phyloP scores from a whole-genome alignment of 306 rosid genomes.

The Fragaria ananassa region DNA sequence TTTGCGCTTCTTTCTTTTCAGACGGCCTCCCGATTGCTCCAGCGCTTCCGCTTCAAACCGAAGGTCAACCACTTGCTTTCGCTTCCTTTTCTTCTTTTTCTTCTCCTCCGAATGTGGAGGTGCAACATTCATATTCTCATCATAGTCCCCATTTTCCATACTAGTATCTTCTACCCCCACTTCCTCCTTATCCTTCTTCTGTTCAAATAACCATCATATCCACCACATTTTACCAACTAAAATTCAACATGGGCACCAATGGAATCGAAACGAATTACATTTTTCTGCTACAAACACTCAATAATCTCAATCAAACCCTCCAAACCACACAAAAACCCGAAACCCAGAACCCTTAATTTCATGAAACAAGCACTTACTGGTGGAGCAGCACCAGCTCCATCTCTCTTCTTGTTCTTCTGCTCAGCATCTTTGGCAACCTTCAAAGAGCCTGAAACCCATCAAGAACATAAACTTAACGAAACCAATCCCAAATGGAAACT shows the following conservation, averaged over 20 bases:
- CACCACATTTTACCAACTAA: not conserved
- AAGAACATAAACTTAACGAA: not conserved
- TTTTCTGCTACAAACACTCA: not conserved
- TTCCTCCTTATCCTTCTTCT: constrained; percentile 38
- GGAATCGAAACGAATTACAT: not conserved
- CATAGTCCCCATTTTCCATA: constrained; percentile 27
- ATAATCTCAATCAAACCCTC: not conserved
- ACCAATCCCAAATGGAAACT: not conserved
- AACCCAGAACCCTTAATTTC: not conserved
- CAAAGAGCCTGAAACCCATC: constrained; percentile 36
- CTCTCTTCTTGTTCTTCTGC: constrained; percentile 28
- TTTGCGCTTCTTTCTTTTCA: constrained; percentile 59
- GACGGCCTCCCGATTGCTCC: constrained; percentile 42
- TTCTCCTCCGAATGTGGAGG: constrained; percentile 44
- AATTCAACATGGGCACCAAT: not conserved
- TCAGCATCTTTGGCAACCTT: constrained; percentile 22
- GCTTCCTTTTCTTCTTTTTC: constrained; percentile 76
- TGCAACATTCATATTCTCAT: constrained; percentile 25
- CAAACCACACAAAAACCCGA: not conserved
- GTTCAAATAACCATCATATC: constrained; percentile 11
- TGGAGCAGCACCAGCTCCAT: constrained; percentile 21
- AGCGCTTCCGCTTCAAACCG: constrained; percentile 50
- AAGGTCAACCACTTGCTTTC: constrained; percentile 67
- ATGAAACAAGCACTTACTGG: constrained; percentile 23
- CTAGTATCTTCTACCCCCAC: constrained; percentile 15